Evolutionary conservation across 192 early-diverging fungal genomes (phyloP).

Genomic region (Coemansia erecta): DNA sequence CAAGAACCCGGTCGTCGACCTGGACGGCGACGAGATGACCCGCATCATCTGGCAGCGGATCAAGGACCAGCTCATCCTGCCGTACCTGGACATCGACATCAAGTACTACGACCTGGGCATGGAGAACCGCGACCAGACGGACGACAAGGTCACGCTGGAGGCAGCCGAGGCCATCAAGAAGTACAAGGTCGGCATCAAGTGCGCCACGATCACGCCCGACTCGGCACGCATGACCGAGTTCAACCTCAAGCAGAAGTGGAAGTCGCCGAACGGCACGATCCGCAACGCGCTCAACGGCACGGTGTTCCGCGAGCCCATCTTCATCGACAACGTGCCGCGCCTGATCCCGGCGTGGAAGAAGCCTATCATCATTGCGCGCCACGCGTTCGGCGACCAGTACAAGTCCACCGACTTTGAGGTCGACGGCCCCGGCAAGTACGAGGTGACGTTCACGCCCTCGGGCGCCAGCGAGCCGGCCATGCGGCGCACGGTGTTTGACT

Average conservation of each 20-base stretch:
- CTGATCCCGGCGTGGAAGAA: slow-evolving; percentile 93
- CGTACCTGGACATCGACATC: slow-evolving; percentile 86
- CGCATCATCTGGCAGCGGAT: slow-evolving; percentile 95
- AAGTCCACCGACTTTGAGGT: slow-evolving; percentile 94
- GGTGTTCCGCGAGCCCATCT: slow-evolving; percentile 97
- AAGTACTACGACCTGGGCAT: slow-evolving; percentile 97
- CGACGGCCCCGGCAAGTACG: slow-evolving; percentile 84
- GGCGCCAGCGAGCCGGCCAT: slow-evolving; percentile 64
- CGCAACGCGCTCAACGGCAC: slow-evolving; percentile 96
- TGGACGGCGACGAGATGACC: slow-evolving; percentile 99
- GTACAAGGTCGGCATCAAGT: slow-evolving; percentile 99
- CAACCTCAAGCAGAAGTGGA: slow-evolving; percentile 97
- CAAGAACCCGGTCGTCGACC: slow-evolving; percentile 80
- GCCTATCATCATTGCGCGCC: slow-evolving; percentile 94
- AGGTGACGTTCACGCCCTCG: slow-evolving; percentile 85
- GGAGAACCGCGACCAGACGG: slow-evolving; percentile 89
- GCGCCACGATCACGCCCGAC: slow-evolving; percentile 98
- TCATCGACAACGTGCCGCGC: slow-evolving; percentile 87
- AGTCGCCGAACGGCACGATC: slow-evolving; percentile 95
- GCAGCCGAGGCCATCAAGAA: slow-evolving; percentile 95
- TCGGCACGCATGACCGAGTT: slow-evolving; percentile 93
- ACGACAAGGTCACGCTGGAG: slow-evolving; percentile 92
- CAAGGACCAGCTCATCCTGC: slow-evolving; percentile 87
- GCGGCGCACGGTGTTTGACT: slow-evolving; percentile 78
- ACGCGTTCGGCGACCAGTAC: slow-evolving; percentile 99